Evolutionary conservation across 75 land plant genomes (phyloP).

Genomic region (Selaginella tamariscina): DNA sequence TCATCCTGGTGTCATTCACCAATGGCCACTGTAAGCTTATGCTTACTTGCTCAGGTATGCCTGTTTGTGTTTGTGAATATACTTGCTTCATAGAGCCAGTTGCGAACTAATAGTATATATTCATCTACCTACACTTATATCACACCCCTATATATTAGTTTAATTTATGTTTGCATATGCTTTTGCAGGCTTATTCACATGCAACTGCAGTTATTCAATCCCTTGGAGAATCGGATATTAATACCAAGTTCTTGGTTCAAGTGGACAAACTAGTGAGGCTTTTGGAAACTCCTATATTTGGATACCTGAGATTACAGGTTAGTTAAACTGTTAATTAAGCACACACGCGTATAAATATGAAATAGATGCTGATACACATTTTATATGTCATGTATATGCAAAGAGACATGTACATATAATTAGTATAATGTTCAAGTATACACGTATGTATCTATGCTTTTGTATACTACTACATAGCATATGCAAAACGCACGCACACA

Average conservation of each 20-base stretch:
- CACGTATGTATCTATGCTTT: no score
- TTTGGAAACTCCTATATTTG: slow-evolving; percentile 8
- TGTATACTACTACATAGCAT: no score
- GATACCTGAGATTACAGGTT: slow-evolving; percentile 9
- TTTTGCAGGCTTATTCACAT: slow-evolving; percentile 4
- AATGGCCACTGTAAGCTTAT: slow-evolving; percentile 8
- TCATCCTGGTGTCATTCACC: slow-evolving; percentile 14
- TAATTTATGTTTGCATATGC: neutral
- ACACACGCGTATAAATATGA: neutral
- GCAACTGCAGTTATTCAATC: slow-evolving; percentile 8
- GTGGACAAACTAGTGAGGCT: slow-evolving; percentile 7
- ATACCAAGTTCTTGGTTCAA: slow-evolving; percentile 5
- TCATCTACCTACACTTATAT: no score
- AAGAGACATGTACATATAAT: no score
- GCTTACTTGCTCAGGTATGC: slow-evolving; percentile 10
- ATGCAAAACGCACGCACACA: no score
- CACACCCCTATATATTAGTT: neutral
- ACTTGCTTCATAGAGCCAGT: no score
- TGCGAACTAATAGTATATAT: no score
- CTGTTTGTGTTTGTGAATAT: neutral
- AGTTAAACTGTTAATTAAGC: neutral
- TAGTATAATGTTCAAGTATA: no score
- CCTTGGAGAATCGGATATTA: slow-evolving; percentile 11
- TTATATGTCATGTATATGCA: neutral
- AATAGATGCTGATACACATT: neutral